Conservation (phyloP, 768 basidiomycete species). For the Collybiopsis luxurians region DNA sequence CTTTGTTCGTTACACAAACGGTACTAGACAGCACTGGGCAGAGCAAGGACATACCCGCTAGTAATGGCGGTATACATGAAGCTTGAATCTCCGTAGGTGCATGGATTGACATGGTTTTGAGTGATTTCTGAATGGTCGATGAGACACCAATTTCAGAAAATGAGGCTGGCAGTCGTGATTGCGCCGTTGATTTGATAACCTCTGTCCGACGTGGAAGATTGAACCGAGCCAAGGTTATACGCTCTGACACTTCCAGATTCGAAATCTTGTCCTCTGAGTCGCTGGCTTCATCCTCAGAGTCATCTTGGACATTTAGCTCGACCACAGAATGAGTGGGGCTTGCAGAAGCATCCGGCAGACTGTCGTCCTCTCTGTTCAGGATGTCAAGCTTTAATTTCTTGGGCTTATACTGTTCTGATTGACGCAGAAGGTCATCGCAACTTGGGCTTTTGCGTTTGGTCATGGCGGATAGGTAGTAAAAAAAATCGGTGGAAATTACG, state of each 20-base stretch:
- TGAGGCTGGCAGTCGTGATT: constrained; percentile 22
- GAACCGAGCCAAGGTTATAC: neutral
- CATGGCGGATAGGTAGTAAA: neutral
- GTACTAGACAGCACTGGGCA: too few species aligned
- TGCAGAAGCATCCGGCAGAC: neutral
- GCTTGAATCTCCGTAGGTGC: constrained; percentile 85
- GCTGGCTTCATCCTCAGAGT: neutral
- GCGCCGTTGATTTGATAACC: neutral
- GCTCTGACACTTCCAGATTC: neutral
- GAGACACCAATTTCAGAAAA: constrained; percentile 65
- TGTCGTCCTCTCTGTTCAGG: neutral
- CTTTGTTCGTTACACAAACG: neutral
- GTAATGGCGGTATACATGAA: constrained; percentile 85
- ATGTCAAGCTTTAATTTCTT: constrained; percentile 33
- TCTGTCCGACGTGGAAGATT: neutral
- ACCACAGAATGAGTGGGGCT: neutral
- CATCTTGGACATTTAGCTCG: constrained; percentile 9
- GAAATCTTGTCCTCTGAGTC: neutral
- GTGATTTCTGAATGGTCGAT: constrained; percentile 53
- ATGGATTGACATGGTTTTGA: constrained; percentile 82
- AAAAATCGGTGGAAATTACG: neutral
- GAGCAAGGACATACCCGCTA: constrained; percentile 53
- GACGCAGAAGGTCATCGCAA: constrained; percentile 45
- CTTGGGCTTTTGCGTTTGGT: constrained; percentile 30
- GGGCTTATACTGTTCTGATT: constrained; percentile 37